A percentile compares a stretch with the other conserved stretches of the same genome.
phyloP scores from a whole-genome alignment of 495 filamentous ascomycete species.

The Usnea hakonensis region DNA sequence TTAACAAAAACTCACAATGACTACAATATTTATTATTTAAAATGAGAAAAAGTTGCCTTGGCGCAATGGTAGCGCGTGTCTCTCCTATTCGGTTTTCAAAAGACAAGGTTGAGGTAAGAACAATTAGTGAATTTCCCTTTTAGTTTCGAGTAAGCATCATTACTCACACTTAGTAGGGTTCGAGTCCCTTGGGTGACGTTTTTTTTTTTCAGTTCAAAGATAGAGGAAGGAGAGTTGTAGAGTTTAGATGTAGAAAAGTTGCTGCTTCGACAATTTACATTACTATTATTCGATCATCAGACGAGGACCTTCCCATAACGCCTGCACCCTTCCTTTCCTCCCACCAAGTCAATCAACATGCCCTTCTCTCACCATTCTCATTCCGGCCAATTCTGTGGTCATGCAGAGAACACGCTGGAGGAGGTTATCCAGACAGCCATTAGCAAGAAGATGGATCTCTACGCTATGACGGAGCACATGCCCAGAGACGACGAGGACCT shows the following conservation, averaged over 20 bases:
- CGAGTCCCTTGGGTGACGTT: constrained; percentile 30
- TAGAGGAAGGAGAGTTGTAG: too few species aligned
- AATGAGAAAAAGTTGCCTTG: constrained; percentile 19
- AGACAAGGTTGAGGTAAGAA: constrained; percentile 32
- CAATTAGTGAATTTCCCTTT: not conserved
- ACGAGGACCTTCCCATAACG: not conserved
- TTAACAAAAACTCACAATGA: not conserved
- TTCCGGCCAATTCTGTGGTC: constrained; percentile 94
- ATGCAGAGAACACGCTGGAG: constrained; percentile 78
- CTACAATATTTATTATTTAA: not conserved
- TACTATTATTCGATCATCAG: not conserved
- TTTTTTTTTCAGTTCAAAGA: not conserved
- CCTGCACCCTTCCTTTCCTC: not conserved
- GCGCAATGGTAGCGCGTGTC: constrained; percentile 39
- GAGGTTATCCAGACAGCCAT: constrained; percentile 77
- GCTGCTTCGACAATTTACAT: too few species aligned
- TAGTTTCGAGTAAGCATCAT: not conserved
- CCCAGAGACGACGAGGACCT: constrained; percentile 69
- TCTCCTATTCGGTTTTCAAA: constrained; percentile 29
- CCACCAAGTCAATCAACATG: constrained; percentile 46
- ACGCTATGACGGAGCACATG: constrained; percentile 97
- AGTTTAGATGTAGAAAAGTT: too few species aligned
- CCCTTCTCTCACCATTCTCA: constrained; percentile 98
- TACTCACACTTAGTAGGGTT: constrained; percentile 19
- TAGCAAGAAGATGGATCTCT: constrained; percentile 63